Conservation (phyloP, 352 stramenopile species). For the Peronospora farinosa region DNA sequence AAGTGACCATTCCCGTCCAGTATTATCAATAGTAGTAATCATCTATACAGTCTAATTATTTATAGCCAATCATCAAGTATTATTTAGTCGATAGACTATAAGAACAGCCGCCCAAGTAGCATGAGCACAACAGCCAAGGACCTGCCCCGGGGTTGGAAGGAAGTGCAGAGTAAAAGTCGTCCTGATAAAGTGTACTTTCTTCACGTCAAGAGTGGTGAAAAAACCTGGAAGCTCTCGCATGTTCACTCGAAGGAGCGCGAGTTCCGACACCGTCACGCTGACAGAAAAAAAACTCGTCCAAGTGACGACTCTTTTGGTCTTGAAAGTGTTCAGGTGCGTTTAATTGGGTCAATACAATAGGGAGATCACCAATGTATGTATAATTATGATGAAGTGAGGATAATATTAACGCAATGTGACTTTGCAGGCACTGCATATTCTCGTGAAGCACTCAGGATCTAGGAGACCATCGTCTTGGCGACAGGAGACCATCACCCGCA, state of each 20-base stretch:
- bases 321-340: constrained; percentile 47
- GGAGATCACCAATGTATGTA: no score
- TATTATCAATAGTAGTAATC: no score
- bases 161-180: constrained; percentile 84
- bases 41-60: no score
- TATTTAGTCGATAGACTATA: no score
- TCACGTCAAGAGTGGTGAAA: constrained; percentile 78
- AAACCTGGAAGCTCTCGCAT: constrained; percentile 84
- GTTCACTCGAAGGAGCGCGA: constrained; percentile 79
- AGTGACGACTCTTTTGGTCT: constrained; percentile 13
- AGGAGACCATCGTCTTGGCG: constrained; percentile 82
- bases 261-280: constrained; percentile 46
- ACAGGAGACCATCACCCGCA: constrained; percentile 82
- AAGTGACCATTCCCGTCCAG: no score
- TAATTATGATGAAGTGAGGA: background rate
- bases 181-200: constrained; percentile 81
- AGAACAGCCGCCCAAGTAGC: background rate
- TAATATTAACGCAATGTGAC: background rate
- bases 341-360: background rate
- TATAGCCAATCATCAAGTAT: no score
- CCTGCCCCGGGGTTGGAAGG: constrained; percentile 79
- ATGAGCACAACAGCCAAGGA: constrained; percentile 50
- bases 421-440: constrained; percentile 68
- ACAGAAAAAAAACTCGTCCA: constrained; percentile 26
- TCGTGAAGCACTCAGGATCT: constrained; percentile 84